Percentiles rank a stretch among this genome's conserved stretches.
Evolutionary conservation across 2,329 filamentous ascomycete species (phyloP).

Genomic region (Ophiostoma sp.): DNA sequence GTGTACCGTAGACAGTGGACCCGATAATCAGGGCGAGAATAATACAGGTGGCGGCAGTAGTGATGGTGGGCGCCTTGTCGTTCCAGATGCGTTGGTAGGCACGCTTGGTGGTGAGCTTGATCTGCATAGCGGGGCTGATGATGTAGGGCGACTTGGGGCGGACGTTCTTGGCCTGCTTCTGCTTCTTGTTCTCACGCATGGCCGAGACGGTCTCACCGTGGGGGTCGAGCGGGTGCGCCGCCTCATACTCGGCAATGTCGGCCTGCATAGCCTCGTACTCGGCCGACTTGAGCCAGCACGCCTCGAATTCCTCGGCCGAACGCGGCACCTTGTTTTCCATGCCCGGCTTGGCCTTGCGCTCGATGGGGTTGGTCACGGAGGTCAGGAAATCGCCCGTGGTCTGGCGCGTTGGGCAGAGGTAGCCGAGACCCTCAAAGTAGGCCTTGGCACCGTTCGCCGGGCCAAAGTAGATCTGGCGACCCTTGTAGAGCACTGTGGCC

Average conservation of each 20-base stretch:
- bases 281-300: slow-evolving; percentile 57
- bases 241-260: slow-evolving; percentile 58
- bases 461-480: slow-evolving; percentile 67
- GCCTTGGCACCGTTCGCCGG: slow-evolving; percentile 59
- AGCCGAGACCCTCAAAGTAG: slow-evolving; percentile 69
- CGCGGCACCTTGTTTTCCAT: slow-evolving; percentile 58
- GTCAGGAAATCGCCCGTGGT: slow-evolving; percentile 80
- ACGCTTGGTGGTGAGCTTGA: slow-evolving; percentile 57
- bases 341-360: slow-evolving; percentile 66
- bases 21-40: slow-evolving; percentile 45
- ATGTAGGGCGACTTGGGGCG: slow-evolving; percentile 75
- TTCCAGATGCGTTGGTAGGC: slow-evolving; percentile 80
- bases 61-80: slow-evolving; percentile 72
- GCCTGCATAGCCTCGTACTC: slow-evolving; percentile 52
- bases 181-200: slow-evolving; percentile 51
- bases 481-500: slow-evolving; percentile 70
- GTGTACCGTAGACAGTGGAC: slow-evolving; percentile 28
- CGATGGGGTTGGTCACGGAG: slow-evolving; percentile 70
- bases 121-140: slow-evolving; percentile 58
- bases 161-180: slow-evolving; percentile 64
- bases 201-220: slow-evolving; percentile 47
- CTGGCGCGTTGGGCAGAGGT: slow-evolving; percentile 56
- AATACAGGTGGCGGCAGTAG: slow-evolving; percentile 77
- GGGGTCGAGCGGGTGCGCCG: slow-evolving; percentile 49
- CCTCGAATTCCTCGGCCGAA: slow-evolving; percentile 62